A percentile compares a stretch with the other conserved stretches of the same genome.
Evolutionary conservation across 106 monocot species (phyloP).

Genomic region (Apostasia shenzhenica): DNA sequence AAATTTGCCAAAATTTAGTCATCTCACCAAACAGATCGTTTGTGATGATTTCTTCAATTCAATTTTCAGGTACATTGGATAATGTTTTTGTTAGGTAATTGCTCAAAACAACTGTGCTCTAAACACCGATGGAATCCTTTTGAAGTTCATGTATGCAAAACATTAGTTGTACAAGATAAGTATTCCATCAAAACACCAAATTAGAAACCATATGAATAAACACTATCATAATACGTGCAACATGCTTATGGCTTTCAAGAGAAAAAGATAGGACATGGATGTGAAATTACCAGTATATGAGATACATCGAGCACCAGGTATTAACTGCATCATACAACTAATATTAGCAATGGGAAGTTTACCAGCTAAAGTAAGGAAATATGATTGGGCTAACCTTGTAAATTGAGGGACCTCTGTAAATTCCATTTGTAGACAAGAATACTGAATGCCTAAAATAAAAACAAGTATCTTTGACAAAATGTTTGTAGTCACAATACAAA

Average conservation of each 20-base stretch:
- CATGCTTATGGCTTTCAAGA: background rate
- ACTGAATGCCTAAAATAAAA: slow-evolving; percentile 11
- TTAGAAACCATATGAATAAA: background rate
- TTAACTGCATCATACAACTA: slow-evolving; percentile 21
- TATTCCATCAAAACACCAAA: background rate
- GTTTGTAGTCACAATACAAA: background rate
- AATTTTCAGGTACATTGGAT: no score
- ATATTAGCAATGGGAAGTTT: slow-evolving; percentile 1
- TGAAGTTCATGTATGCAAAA: background rate
- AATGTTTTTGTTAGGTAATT: no score
- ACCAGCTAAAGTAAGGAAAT: background rate
- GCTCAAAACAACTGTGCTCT: no score
- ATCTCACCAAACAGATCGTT: no score
- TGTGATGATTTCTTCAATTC: no score
- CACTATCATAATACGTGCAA: background rate
- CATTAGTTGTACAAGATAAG: background rate
- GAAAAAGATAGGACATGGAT: background rate
- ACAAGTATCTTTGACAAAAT: background rate
- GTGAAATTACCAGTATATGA: slow-evolving; percentile 30
- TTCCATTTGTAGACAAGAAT: slow-evolving; percentile 9
- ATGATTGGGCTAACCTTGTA: slow-evolving; percentile 19
- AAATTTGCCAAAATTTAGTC: no score
- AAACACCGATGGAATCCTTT: background rate
- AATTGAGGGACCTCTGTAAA: slow-evolving; percentile 1
- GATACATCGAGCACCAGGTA: slow-evolving; percentile 23